These are phyloP conservation scores for Sclerotinia spermophila DNA, from an alignment of 2,329 filamentous ascomycete species.

Conservation along the genomic window DNA sequence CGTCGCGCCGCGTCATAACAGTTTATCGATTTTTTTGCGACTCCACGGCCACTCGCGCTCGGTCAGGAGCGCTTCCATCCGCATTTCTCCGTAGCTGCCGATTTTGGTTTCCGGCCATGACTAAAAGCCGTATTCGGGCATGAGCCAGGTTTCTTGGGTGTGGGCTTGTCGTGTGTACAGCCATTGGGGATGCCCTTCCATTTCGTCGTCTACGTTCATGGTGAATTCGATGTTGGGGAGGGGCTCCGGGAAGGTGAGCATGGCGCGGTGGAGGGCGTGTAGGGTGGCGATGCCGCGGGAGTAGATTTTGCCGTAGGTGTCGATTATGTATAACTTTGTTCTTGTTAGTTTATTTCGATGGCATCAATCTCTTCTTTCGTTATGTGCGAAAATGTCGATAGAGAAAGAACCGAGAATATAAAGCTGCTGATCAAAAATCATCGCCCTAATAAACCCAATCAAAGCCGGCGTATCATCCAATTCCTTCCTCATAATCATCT, in stretches of 20 bases:
- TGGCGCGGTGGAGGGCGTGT: conserved; percentile 50
- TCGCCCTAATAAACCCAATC: conserved; percentile 15
- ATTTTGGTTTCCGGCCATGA: conserved; percentile 50
- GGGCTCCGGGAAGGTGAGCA: conserved; percentile 46
- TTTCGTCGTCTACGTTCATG: conserved; percentile 49
- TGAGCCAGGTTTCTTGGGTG: conserved; percentile 40
- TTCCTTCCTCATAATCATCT: conserved; percentile 8
- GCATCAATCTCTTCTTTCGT: too few relatives aligned
- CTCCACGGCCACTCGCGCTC: conserved; percentile 34
- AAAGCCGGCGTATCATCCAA: conserved; percentile 13
- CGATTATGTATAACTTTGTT: conserved; percentile 11
- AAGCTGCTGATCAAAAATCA: conserved; percentile 18
- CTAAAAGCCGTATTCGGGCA: conserved; percentile 55
- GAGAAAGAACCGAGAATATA: conserved; percentile 22
- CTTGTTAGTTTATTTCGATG: neutral
- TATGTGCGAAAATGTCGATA: neutral
- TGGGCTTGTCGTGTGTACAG: conserved; percentile 9
- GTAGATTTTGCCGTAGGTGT: conserved; percentile 14
- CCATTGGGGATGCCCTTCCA: conserved; percentile 25
- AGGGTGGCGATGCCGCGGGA: conserved; percentile 43
- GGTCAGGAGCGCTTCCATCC: conserved; percentile 38
- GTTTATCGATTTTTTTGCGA: conserved; percentile 43
- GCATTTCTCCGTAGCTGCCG: conserved; percentile 42
- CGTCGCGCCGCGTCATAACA: conserved; percentile 49
- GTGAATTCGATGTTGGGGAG: conserved; percentile 50